Conservation (phyloP, 2,329 filamentous ascomycete genomes). For the Paecilomyces sp. region DNA sequence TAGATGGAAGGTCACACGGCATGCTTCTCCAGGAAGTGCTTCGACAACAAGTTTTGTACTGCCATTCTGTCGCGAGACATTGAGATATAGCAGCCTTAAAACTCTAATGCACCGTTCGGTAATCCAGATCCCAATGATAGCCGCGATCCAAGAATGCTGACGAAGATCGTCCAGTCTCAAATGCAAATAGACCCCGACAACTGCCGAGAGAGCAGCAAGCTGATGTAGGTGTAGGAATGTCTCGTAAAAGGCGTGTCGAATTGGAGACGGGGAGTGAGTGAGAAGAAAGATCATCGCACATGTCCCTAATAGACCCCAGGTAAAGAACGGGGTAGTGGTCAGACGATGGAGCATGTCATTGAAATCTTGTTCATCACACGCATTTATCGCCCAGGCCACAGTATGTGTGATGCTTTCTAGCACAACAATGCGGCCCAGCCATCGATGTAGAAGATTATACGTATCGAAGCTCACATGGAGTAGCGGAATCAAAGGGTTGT, state of each 20-base stretch:
- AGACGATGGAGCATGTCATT: constrained; percentile 26
- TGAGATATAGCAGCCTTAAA: constrained; percentile 46
- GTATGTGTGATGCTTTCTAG: constrained; percentile 65
- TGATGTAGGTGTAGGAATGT: constrained; percentile 43
- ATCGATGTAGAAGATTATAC: constrained; percentile 84
- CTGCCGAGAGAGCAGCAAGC: constrained; percentile 33
- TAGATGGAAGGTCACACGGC: constrained; percentile 54
- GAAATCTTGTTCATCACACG: constrained; percentile 30
- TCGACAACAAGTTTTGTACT: constrained; percentile 49
- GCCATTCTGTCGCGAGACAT: constrained; percentile 42
- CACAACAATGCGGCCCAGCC: constrained; percentile 72
- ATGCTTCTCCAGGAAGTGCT: constrained; percentile 54
- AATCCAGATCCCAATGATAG: constrained; percentile 32
- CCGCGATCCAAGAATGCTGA: constrained; percentile 31
- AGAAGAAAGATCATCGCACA: constrained; percentile 32
- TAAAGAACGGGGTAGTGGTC: constrained; percentile 33
- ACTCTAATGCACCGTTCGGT: constrained; percentile 41
- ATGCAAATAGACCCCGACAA: constrained; percentile 40
- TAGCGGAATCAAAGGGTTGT: constrained; percentile 80
- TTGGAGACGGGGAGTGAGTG: constrained; percentile 37
- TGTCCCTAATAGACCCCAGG: constrained; percentile 39
- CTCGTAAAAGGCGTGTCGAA: constrained; percentile 42
- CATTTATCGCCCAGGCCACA: constrained; percentile 69
- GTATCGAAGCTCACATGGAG: constrained; percentile 91
- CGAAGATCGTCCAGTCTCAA: constrained; percentile 34